Conservation (phyloP, 352 stramenopile species). For the Pythium brachiatum region DNA sequence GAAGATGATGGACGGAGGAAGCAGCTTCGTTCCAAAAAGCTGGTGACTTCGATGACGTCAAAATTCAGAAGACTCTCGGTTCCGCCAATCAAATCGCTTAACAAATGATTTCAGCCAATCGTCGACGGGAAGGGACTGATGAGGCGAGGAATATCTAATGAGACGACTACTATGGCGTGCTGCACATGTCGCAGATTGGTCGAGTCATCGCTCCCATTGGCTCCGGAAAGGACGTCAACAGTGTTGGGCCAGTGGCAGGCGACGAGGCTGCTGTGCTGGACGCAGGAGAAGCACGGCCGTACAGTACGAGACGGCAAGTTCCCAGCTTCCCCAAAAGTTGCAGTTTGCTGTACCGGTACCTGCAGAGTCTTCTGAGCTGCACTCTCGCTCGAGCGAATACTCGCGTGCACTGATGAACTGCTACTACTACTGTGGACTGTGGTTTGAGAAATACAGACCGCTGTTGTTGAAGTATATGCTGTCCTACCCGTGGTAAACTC, state of each 20-base stretch:
- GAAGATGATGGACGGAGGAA: not conserved
- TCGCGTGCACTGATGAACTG: no score
- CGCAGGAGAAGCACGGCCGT: not conserved
- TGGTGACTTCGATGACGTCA: constrained; percentile 9
- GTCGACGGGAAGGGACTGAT: not conserved
- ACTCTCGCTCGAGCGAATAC: no score
- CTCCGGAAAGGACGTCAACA: not conserved
- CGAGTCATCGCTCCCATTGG: not conserved
- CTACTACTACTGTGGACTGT: no score
- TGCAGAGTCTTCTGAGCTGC: no score
- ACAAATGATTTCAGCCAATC: not conserved
- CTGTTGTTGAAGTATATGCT: not conserved
- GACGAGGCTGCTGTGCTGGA: not conserved
- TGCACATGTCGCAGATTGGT: constrained; percentile 19
- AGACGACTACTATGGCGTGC: not conserved
- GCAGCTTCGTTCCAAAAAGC: not conserved
- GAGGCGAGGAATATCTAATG: not conserved
- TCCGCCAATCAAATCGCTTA: constrained; percentile 16
- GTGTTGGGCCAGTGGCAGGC: no score
- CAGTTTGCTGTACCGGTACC: not conserved
- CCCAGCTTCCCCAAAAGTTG: not conserved
- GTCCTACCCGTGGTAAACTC: no score
- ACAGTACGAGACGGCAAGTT: no score
- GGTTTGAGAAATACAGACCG: no score
- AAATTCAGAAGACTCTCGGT: constrained; percentile 2